Evolutionary conservation across 2,329 filamentous ascomycete species (phyloP).

Genomic region (Fusarium praegraminearum): DNA sequence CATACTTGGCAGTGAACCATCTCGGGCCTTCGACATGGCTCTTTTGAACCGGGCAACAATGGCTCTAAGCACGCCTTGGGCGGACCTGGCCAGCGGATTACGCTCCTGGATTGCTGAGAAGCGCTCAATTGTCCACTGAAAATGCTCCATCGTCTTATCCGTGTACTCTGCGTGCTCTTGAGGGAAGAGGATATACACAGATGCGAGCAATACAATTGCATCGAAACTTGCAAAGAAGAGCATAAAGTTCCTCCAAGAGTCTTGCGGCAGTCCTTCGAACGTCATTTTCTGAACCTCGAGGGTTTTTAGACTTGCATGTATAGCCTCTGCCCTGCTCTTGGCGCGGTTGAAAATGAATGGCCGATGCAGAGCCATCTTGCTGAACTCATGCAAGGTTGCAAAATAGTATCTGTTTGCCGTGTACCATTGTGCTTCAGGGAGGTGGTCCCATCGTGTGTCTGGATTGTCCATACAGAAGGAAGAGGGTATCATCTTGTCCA

Average conservation of each 20-base stretch:
- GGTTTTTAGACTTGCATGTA: slow-evolving; percentile 67
- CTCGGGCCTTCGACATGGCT: slow-evolving; percentile 54
- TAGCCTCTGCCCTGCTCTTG: slow-evolving; percentile 65
- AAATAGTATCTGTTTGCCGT: slow-evolving; percentile 58
- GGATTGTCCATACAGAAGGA: slow-evolving; percentile 67
- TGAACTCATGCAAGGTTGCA: slow-evolving; percentile 64
- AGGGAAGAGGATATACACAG: slow-evolving; percentile 72
- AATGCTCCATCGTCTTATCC: slow-evolving; percentile 64
- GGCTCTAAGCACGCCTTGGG: slow-evolving; percentile 66
- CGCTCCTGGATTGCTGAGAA: slow-evolving; percentile 67
- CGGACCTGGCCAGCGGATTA: slow-evolving; percentile 66
- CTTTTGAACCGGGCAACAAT: slow-evolving; percentile 66
- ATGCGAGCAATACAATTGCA: slow-evolving; percentile 70
- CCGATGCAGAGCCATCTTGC: slow-evolving; percentile 70
- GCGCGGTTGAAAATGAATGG: slow-evolving; percentile 71
- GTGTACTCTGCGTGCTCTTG: slow-evolving; percentile 64
- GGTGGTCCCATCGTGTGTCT: slow-evolving; percentile 67
- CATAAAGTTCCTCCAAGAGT: slow-evolving; percentile 65
- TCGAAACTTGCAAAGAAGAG: slow-evolving; percentile 74
- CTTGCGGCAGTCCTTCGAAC: slow-evolving; percentile 61
- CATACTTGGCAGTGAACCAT: slow-evolving; percentile 28
- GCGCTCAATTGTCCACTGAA: slow-evolving; percentile 69
- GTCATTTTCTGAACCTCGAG: slow-evolving; percentile 65
- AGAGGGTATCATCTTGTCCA: slow-evolving; percentile 63
- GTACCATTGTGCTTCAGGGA: slow-evolving; percentile 67